phyloP scores from a whole-genome alignment of 495 filamentous ascomycete species.

The Aspergillus taichungensis region DNA sequence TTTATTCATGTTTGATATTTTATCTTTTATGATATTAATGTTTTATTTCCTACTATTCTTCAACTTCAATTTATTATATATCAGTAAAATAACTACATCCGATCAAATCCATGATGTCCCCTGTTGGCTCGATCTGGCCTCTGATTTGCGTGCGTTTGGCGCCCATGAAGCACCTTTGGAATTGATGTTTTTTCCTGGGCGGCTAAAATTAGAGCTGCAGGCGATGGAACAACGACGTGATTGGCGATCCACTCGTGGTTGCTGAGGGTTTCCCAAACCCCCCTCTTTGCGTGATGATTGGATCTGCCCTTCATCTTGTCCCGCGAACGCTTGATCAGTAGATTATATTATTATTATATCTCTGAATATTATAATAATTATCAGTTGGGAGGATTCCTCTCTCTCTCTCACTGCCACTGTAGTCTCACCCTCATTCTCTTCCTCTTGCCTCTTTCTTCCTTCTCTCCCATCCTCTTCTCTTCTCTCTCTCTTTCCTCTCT shows the following conservation, averaged over 20 bases:
- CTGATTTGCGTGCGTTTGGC: slow-evolving; percentile 30
- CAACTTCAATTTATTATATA: too few species aligned
- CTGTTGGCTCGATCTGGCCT: slow-evolving; percentile 17
- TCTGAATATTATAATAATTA: too few species aligned
- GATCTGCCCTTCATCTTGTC: too few species aligned
- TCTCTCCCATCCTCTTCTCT: slow-evolving; percentile 7
- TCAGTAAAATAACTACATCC: too few species aligned
- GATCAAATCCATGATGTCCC: slow-evolving; percentile 2
- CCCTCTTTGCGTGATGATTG: too few species aligned
- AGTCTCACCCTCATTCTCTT: slow-evolving; percentile 18
- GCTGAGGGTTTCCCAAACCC: neutral
- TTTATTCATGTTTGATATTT: too few species aligned
- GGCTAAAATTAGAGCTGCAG: slow-evolving; percentile 38
- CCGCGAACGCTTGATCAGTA: too few species aligned
- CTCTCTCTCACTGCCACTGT: slow-evolving; percentile 21
- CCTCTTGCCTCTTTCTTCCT: slow-evolving; percentile 9
- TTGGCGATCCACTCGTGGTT: slow-evolving; percentile 11
- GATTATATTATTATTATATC: too few species aligned
- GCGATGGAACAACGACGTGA: slow-evolving; percentile 9
- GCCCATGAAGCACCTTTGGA: slow-evolving; percentile 25
- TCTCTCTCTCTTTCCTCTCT: slow-evolving; percentile 7
- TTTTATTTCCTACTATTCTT: too few species aligned
- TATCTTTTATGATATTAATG: too few species aligned
- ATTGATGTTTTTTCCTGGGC: slow-evolving; percentile 21
- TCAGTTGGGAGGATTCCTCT: slow-evolving; percentile 9